Conservation (phyloP, 2,329 filamentous ascomycete genomes). For the Xylaria sp. region DNA sequence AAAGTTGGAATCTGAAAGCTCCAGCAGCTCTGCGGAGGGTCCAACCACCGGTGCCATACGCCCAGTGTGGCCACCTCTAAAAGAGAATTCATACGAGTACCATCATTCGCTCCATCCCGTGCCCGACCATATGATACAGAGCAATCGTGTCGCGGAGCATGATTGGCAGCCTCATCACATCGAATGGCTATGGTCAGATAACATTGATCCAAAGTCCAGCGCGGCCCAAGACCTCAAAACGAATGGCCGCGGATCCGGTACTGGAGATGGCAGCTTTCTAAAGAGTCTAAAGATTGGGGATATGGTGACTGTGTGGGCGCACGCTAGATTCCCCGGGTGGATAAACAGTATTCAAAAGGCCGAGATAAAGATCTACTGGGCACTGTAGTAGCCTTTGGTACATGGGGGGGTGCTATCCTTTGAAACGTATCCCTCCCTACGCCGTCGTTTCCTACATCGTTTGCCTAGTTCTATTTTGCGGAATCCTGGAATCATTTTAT, state of each 20-base stretch:
- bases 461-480: not conserved
- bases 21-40: slow-evolving; percentile 13
- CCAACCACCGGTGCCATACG: slow-evolving; percentile 39
- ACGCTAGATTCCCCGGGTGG: slow-evolving; percentile 62
- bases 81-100: slow-evolving; percentile 38
- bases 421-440: not conserved
- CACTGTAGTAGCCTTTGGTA: slow-evolving; percentile 31
- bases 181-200: slow-evolving; percentile 60
- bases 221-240: slow-evolving; percentile 46
- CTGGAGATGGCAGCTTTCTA: slow-evolving; percentile 61
- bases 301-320: slow-evolving; percentile 66
- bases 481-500: too few species aligned
- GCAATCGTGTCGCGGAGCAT: slow-evolving; percentile 48
- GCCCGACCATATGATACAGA: slow-evolving; percentile 53
- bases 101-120: slow-evolving; percentile 46
- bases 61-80: slow-evolving; percentile 38
- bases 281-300: slow-evolving; percentile 63
- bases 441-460: too few species aligned
- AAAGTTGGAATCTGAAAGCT: slow-evolving; percentile 3
- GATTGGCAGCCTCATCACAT: slow-evolving; percentile 51
- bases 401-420: not conserved
- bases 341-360: slow-evolving; percentile 55
- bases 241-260: slow-evolving; percentile 56
- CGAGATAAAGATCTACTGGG: slow-evolving; percentile 64
- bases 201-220: slow-evolving; percentile 50